Conservation (phyloP, 2,329 filamentous ascomycete species). For the Sporothrix schenckii region DNA sequence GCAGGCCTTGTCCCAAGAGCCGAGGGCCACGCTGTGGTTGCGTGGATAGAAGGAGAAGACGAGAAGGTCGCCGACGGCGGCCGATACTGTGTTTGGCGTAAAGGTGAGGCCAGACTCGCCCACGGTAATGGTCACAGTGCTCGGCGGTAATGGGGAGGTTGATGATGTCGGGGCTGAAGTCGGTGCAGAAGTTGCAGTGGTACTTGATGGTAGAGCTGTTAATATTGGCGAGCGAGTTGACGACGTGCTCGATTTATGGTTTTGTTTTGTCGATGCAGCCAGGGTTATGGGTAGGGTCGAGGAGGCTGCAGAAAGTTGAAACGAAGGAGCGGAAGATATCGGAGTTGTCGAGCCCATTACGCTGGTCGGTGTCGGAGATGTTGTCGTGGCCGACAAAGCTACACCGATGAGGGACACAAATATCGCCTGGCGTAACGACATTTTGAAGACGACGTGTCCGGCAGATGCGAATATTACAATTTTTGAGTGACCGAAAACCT, state of each 20-base stretch:
- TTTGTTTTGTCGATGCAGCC: background rate
- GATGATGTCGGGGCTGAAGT: background rate
- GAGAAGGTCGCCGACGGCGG: constrained; percentile 52
- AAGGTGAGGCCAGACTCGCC: constrained; percentile 49
- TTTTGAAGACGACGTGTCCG: background rate
- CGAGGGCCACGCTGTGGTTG: constrained; percentile 55
- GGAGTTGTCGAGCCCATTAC: background rate
- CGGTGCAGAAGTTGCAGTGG: constrained; percentile 25
- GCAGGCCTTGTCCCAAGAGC: constrained; percentile 54
- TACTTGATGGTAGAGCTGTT: constrained; percentile 28
- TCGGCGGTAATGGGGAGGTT: background rate
- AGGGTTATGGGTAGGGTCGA: background rate
- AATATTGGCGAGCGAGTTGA: background rate
- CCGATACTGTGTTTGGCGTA: constrained; percentile 49
- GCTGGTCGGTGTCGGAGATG: background rate
- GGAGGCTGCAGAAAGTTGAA: background rate
- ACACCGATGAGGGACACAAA: background rate
- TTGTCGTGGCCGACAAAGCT: background rate
- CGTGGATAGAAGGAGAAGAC: constrained; percentile 57
- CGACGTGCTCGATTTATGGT: background rate
- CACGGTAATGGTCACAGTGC: constrained; percentile 45
- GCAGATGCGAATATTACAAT: too few species aligned
- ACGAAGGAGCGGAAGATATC: background rate
- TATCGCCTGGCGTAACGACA: background rate
- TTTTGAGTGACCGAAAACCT: background rate